Evolutionary conservation across 108 stramenopile genomes (phyloP), one percentile per base, ranked within the genome.

Genomic region (Parietichytrium sp.): DNA sequence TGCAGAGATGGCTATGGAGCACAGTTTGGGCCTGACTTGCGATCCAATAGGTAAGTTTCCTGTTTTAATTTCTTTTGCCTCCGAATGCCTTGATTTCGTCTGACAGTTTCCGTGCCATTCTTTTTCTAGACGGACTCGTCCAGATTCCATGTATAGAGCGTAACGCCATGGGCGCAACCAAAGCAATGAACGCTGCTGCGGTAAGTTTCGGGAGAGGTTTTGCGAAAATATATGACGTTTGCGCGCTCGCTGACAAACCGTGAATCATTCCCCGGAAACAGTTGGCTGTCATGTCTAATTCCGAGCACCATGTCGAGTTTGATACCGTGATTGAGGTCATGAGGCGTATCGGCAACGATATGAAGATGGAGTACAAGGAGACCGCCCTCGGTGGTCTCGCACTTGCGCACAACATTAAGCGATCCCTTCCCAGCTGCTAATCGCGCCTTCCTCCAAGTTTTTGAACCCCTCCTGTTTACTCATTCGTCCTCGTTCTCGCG

Each of bases 321-420:
- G 61, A 72, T 25, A 72, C 61, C 20, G 61, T 72, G 6, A 42
- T 72, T 3, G 61, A 72, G 61, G 61, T 72, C 61, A 72, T 72
- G 61, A 33, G 61, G 15, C 61, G 45, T 10, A 72, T 72, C 61
- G 61, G 61, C 0, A 72, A 72, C 42, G 61, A 72, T 2, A 72
- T 72, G 61, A 72, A 72, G 61, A 42, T 45, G 61, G 61, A 72
- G 61, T 72, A 72, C 61, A 72, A 72, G 61, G 61, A 72, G 61
- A 72, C 61, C 33, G 61, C 61, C 10, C 61, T 72, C 45, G 61
- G 61, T 27, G 61, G 61, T 38, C 61, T 72, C 20, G 61, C 61
- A 12, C 61, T 72, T 23, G 61, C 61, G 38, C 36, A 72, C 61
- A 72, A 72, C 38, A 72, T 72, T 27, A 72, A 33, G 61, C 61